Percentiles rank a stretch among this genome's conserved stretches.
phyloP scores from a whole-genome alignment of 805 yeast genomes.

The Trichomonascus vanleenenianus region DNA sequence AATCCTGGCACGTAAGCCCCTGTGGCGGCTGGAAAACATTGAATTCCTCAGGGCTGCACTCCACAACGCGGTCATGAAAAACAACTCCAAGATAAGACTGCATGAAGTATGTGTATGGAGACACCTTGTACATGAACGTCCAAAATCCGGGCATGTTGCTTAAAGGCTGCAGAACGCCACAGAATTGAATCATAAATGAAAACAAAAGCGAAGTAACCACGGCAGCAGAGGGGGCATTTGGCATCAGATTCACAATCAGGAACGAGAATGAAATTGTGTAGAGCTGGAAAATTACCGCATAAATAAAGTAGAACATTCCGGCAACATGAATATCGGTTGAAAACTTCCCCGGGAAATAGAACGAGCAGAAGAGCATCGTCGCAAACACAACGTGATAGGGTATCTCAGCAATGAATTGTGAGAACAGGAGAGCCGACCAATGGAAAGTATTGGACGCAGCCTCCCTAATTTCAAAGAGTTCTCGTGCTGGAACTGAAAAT shows the following conservation, averaged over 20 bases:
- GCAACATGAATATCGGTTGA: conserved; percentile 38
- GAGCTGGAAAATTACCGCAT: conserved; percentile 41
- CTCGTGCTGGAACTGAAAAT: conserved; percentile 49
- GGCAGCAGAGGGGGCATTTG: conserved; percentile 62
- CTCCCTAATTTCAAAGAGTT: conserved; percentile 63
- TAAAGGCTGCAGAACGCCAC: conserved; percentile 59
- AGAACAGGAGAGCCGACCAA: conserved; percentile 51
- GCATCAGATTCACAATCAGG: conserved; percentile 48
- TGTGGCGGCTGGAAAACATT: conserved; percentile 44
- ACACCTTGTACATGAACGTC: conserved; percentile 74
- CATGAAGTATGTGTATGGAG: conserved; percentile 64
- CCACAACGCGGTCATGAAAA: conserved; percentile 44
- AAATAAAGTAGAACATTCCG: conserved; percentile 44
- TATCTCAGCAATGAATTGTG: conserved; percentile 49
- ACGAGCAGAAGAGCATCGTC: conserved; percentile 45
- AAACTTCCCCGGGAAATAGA: conserved; percentile 42
- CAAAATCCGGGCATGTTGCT: conserved; percentile 67
- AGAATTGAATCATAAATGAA: conserved; percentile 52
- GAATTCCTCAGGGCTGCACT: conserved; percentile 43
- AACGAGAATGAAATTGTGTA: conserved; percentile 47
- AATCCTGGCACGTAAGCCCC: conserved; percentile 60
- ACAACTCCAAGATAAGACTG: conserved; percentile 44
- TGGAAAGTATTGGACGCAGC: conserved; percentile 63
- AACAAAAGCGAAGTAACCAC: conserved; percentile 49
- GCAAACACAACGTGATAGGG: conserved; percentile 48